phyloP scores from a whole-genome alignment of 352 stramenopile genomes.

The Phytophthora multivora region DNA sequence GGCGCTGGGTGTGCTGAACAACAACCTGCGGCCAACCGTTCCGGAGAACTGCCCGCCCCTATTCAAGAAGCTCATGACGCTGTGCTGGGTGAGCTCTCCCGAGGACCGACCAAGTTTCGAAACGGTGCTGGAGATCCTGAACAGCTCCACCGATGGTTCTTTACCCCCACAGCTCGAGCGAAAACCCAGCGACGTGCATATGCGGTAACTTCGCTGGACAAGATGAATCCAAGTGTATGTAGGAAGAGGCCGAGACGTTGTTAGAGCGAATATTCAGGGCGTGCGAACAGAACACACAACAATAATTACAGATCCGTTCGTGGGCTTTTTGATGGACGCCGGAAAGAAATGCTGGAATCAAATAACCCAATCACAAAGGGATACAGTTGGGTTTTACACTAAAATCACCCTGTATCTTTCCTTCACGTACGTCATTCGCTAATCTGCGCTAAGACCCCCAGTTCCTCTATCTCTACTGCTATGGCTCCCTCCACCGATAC shows the following conservation, averaged over 20 bases:
- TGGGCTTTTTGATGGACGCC: constrained; percentile 2
- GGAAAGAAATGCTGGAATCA: no score
- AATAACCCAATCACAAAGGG: background rate
- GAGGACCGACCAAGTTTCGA: constrained; percentile 85
- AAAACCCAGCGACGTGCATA: constrained; percentile 15
- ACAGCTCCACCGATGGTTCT: constrained; percentile 35
- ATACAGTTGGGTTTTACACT: background rate
- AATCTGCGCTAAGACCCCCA: constrained; percentile 16
- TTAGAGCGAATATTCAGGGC: constrained; percentile 35
- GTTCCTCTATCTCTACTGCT: background rate
- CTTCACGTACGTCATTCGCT: constrained; percentile 12
- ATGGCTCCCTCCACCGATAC: constrained; percentile 64
- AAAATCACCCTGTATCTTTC: background rate
- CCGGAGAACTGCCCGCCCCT: constrained; percentile 71
- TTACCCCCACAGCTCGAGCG: constrained; percentile 29
- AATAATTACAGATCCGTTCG: background rate
- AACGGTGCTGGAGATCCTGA: constrained; percentile 78
- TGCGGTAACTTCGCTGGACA: constrained; percentile 27
- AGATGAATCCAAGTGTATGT: constrained; percentile 18
- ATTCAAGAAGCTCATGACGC: constrained; percentile 87
- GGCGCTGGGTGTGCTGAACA: constrained; percentile 86
- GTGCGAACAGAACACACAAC: constrained; percentile 12
- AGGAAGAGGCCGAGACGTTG: constrained; percentile 21
- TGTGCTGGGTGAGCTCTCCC: constrained; percentile 78
- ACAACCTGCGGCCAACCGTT: constrained; percentile 86